phyloP scores from a whole-genome alignment of 768 basidiomycete species.

The Pleurotus salmoneostramineus region DNA sequence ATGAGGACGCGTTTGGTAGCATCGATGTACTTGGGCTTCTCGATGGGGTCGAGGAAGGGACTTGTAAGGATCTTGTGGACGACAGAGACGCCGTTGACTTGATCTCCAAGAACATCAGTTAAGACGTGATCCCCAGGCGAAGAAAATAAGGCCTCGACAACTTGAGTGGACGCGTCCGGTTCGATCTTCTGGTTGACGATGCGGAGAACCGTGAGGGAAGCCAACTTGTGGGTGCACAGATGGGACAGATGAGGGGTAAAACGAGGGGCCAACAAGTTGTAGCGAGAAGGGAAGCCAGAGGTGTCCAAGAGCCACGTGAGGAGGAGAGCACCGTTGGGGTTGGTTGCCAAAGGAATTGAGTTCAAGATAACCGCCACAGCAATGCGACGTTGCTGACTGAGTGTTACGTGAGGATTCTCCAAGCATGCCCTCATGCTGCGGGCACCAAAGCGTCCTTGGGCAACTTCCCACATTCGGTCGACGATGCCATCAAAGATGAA shows the following conservation, averaged over 20 bases:
- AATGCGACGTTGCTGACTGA: conserved; percentile 92
- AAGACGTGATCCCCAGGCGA: conserved; percentile 87
- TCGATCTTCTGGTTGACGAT: conserved; percentile 97
- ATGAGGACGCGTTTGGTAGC: conserved; percentile 89
- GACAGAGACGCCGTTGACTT: conserved; percentile 92
- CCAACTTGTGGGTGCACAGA: conserved; percentile 96
- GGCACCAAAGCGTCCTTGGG: conserved; percentile 96
- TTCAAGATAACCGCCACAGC: conserved; percentile 94
- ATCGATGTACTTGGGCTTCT: conserved; percentile 71
- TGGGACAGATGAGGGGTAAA: conserved; percentile 97
- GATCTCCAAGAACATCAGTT: conserved; percentile 92
- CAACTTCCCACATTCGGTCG: conserved; percentile 98
- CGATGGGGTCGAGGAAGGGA: conserved; percentile 70
- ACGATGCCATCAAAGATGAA: conserved; percentile 98
- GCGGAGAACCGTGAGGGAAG: conserved; percentile 89
- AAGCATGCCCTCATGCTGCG: conserved; percentile 97
- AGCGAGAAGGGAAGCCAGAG: conserved; percentile 93
- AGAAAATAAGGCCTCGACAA: conserved; percentile 89
- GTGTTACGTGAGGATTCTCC: conserved; percentile 82
- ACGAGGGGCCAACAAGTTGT: conserved; percentile 89
- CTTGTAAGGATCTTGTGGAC: conserved; percentile 91
- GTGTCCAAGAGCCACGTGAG: conserved; percentile 97
- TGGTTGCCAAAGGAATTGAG: conserved; percentile 95
- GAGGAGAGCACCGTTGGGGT: conserved; percentile 93
- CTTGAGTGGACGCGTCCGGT: conserved; percentile 78